These are phyloP conservation scores for Ustilago curta DNA, from an alignment of 1,284 basidiomycete species.

Conservation along the genomic window DNA sequence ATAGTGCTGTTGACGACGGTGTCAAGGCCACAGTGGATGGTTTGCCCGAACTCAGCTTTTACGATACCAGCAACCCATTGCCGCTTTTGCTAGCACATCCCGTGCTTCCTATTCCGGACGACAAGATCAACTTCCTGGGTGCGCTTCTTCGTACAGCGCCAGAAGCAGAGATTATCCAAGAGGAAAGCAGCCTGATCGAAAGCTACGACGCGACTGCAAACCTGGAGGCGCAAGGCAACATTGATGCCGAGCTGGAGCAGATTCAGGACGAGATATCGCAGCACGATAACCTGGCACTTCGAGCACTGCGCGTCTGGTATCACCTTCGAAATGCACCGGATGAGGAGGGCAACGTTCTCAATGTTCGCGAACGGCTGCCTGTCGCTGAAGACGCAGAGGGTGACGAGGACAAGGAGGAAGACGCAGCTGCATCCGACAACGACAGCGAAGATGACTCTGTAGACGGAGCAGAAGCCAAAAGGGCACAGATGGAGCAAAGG, in stretches of 20 bases:
- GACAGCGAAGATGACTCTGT: constrained; percentile 38
- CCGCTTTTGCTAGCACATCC: constrained; percentile 54
- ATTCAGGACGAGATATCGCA: constrained; percentile 42
- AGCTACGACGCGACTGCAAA: constrained; percentile 38
- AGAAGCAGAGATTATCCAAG: constrained; percentile 44
- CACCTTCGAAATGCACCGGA: constrained; percentile 56
- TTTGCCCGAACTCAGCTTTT: constrained; percentile 51
- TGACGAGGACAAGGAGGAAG: constrained; percentile 42
- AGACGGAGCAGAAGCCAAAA: constrained; percentile 21
- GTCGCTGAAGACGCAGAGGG: constrained; percentile 30
- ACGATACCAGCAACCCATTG: constrained; percentile 47
- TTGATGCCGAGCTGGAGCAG: constrained; percentile 24
- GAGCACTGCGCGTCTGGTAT: constrained; percentile 55
- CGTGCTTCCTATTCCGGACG: constrained; percentile 51
- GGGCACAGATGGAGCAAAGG: constrained; percentile 18
- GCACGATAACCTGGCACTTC: constrained; percentile 51
- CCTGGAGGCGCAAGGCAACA: constrained; percentile 1
- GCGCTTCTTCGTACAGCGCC: constrained; percentile 60
- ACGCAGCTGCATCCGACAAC: constrained; percentile 22
- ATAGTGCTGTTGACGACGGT: constrained; percentile 17
- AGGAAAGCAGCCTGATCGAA: constrained; percentile 41
- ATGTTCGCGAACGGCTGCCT: constrained; percentile 46
- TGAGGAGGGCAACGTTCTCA: constrained; percentile 55
- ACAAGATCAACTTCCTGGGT: constrained; percentile 60
- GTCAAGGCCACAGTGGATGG: constrained; percentile 48